Evolutionary conservation across 495 filamentous ascomycete species (phyloP), one percentile per base, ranked within the genome.

Genomic region (Xylaria nigripes): DNA sequence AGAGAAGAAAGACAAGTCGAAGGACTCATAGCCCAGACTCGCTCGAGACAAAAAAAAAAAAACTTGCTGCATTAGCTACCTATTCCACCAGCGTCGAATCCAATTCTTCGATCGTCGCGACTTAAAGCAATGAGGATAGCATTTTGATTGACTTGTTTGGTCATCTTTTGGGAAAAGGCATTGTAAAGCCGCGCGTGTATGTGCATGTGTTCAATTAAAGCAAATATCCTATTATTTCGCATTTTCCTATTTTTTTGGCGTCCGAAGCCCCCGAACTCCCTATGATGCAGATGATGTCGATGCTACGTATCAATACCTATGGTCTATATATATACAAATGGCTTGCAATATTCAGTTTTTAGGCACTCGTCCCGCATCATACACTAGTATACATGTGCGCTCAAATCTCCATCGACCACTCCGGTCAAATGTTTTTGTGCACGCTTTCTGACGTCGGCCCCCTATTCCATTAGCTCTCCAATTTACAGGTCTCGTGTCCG

Each of bases 401-500:
- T 5, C n/a, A 29, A 15, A 16, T 10, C 10, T 15, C 29, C 2
- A n/a, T 18, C 38, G 15, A 40, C n/a, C 10, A 16, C 3, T 16
- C 8, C 27, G 27, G 27, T 40, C 16, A 18, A 18, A 40, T 12
- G 27, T 10, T 13, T 34, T 47, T 50, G 34, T 29, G 22, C 44
- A 40, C 38, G 9, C 21, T 16, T 9, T 24, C 15, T 1, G 2
- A 9, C 4, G 4, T 4, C 27, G 6, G 10, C 16, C 21, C 3
- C 22, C 12, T 19, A n/a, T 27, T 29, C 16, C 29, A n/a, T 5
- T 24, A 57, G 5, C 25, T 1, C n/a, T n/a, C 1, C 6, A 22
- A 2, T 12, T 16, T 49, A 66, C 42, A 75, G 27, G 34, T 72
- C 72, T 3, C 59, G 60, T 29, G 50, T 65, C 57, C 72, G 60